These are phyloP conservation scores for Citrullus amarus DNA, from an alignment of 306 rosid genomes.

Conservation along the genomic window DNA sequence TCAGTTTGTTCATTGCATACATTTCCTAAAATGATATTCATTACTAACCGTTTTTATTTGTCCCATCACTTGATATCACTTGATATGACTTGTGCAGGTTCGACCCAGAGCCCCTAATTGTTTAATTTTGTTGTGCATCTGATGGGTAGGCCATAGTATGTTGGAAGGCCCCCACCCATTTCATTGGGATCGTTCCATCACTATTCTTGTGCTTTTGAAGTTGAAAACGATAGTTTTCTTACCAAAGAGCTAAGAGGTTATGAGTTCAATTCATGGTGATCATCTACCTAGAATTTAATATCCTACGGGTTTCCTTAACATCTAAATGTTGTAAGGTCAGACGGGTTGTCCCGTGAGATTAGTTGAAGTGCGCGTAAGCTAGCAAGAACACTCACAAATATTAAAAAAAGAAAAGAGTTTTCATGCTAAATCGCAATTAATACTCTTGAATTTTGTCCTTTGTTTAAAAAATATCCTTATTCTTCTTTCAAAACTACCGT, in stretches of 20 bases:
- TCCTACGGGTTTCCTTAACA: no score
- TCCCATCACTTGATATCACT: neutral
- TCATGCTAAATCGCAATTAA: neutral
- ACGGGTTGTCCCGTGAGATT: no score
- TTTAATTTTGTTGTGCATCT: neutral
- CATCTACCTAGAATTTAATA: no score
- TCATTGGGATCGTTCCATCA: neutral
- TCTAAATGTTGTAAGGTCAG: no score
- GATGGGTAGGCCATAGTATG: constrained; percentile 2
- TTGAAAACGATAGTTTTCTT: neutral
- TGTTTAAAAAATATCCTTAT: neutral
- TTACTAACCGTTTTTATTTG: neutral
- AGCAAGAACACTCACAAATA: no score
- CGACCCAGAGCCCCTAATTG: neutral
- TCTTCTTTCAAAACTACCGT: neutral
- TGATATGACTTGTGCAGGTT: neutral
- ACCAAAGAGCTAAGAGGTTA: no score
- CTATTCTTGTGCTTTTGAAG: neutral
- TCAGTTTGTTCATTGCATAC: neutral
- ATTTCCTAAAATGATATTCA: neutral
- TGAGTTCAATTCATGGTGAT: no score
- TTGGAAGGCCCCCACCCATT: neutral
- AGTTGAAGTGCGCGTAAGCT: no score
- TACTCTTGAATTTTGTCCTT: no score
- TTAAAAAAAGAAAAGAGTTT: no score